A percentile compares a stretch with the other conserved stretches of the same genome.
phyloP scores from a whole-genome alignment of 2,329 filamentous ascomycete genomes.

The Chaetomiaceae sp. region DNA sequence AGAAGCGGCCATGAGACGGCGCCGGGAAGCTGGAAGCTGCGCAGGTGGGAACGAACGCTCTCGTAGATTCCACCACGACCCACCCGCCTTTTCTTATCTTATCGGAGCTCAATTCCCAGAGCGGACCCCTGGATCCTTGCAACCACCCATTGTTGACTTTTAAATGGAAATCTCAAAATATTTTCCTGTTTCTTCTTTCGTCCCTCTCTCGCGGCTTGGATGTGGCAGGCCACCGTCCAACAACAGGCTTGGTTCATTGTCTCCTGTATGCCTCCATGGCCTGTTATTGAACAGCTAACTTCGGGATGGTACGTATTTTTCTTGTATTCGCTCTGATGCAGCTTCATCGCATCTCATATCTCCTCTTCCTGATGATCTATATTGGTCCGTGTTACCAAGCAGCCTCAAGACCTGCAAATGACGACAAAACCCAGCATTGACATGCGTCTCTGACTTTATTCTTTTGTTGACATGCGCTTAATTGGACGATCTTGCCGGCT shows the following conservation, averaged over 20 bases:
- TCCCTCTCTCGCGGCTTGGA: no score
- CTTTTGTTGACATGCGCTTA: background rate
- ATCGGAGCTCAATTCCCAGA: conserved; percentile 12
- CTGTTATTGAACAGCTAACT: background rate
- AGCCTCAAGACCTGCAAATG: conserved; percentile 79
- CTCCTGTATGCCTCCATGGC: no score
- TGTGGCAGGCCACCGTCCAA: no score
- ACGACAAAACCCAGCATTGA: conserved; percentile 53
- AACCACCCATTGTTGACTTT: conserved; percentile 15
- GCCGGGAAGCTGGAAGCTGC: conserved; percentile 4
- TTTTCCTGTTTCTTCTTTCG: background rate
- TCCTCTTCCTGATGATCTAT: conserved; percentile 62
- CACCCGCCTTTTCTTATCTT: conserved; percentile 21
- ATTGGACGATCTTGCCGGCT: background rate
- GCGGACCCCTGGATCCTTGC: conserved; percentile 9
- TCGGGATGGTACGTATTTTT: conserved; percentile 12
- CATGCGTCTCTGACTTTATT: conserved; percentile 62
- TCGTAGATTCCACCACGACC: conserved; percentile 24
- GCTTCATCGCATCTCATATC: background rate
- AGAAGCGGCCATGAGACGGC: background rate
- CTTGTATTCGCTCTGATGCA: background rate
- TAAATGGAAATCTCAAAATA: conserved; percentile 1
- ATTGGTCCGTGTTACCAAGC: conserved; percentile 86
- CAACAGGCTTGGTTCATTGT: no score
- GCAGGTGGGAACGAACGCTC: conserved; percentile 28